Evolutionary conservation across 2,329 filamentous ascomycete genomes (phyloP), one percentile per base, ranked within the genome.

Genomic region (Grosmannia serpens): DNA sequence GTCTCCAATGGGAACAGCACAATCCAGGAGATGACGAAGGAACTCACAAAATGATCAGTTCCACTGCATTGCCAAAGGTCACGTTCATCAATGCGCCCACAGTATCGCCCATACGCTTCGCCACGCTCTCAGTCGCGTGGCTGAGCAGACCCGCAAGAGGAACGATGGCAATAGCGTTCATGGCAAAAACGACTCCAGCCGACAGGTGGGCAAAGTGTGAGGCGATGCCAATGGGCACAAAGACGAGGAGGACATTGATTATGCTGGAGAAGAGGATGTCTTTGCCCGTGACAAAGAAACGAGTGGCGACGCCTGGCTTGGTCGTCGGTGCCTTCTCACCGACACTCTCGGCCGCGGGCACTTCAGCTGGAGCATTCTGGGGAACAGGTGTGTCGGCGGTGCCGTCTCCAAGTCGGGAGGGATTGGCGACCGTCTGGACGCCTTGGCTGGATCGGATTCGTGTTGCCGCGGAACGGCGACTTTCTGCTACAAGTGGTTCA

Each of bases 1-100:
- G 17, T 15, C 24, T 44, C 26, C 22, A 17, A 52, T n/a, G 24
- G 8, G 13, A 13, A 46, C 17, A 24, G 22, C 24, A 29, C 1
- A 11, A 29, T 7, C 22, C 33, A 15, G 11, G 84, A 65, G 1
- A 81, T 81, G 53, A 84, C n/a, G n/a, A 74, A 63, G 83, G 82
- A 35, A 81, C 59, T 8, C 17, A 62, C 55, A 89, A 88, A 53
- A 96, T 89, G 62, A 95, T 95, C 65, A 95, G 73, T 68, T 95
- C 90, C 60, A 95, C 89, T 4, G 90, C 90, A 67, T 95, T 95
- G 75, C 91, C 91, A 70, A 96, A 96, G 1, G 87, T 88, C 9
- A 91, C 91, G 67, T 96, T 96, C 61, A 96, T 78, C 44, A 97
- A 75, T 58, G 91, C 92, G 62, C 92, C 92, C 3, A 96, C 73